Base-by-base conservation (phyloP, 345 rosid species). In the Salix brachista region DNA sequence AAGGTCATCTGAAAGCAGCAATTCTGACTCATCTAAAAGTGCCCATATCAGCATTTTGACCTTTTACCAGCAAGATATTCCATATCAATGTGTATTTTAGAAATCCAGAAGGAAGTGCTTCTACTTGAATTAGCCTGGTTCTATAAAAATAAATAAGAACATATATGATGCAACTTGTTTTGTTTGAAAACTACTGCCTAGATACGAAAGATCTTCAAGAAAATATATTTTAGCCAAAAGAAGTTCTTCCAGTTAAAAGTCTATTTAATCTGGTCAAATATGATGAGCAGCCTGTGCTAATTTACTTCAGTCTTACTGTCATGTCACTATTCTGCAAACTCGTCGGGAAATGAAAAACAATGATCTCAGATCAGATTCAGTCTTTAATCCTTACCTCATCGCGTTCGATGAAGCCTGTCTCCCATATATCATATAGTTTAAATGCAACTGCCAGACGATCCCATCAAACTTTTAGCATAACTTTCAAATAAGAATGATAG, bases 341-440 rank as follows among this genome's bases (percentile, higher is more conserved):
- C n/a, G 67, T 25, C 26, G 7, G 67, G 30, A 62, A 12, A 7
- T 19, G 30, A 19, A 13, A 62, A 21, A 25, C 16, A 62, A 62
- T 62, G 66, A 62, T 62, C 12, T 21, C 26, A 62, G 46, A 42
- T 21, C 26, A 62, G 46, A 42, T 42, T 10, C 46, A 42, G 46
- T 42, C 46, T 42, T 42, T 42, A 42, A 11, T 42, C 14, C 25
- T 78, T 86, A 90, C 92, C 89, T 87, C 94, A 21, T 76, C 78
- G 6, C 78, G 81, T 82, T 84, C 72, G 70, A 92, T 92, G 86
- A 88, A 90, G 30, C 93, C 93, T 19, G 90, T 88, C 76, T 88
- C 78, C 80, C 86, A 62, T 77, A 87, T 81, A 77, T 89, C 92
- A 64, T 87, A 87, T 39, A 88, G 78, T 52, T 80, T 85, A 77